phyloP scores from a whole-genome alignment of 352 stramenopile genomes.

The Thalassiosira livingstoniorum region DNA sequence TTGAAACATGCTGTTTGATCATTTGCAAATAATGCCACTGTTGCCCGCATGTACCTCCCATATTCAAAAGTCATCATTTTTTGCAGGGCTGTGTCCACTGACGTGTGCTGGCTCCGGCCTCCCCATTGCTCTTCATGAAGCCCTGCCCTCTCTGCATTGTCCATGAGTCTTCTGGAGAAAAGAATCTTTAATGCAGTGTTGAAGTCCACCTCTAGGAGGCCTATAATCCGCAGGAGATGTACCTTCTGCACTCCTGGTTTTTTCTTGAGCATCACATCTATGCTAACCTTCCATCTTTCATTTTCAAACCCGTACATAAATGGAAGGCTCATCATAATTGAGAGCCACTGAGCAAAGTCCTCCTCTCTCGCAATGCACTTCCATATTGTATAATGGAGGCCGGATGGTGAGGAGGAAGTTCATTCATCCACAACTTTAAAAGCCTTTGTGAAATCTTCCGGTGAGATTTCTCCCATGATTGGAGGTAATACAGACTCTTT shows the following conservation, averaged over 20 bases:
- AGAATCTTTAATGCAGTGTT: too few relatives aligned
- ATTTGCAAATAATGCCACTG: constrained; percentile 12
- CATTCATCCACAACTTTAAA: background rate
- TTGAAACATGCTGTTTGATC: constrained; percentile 5
- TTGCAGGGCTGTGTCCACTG: background rate
- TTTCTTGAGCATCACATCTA: background rate
- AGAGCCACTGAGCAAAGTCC: background rate
- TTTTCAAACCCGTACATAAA: constrained; percentile 5
- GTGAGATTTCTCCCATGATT: background rate
- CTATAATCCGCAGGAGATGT: constrained; percentile 4
- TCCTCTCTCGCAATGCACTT: background rate
- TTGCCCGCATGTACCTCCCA: constrained; percentile 23
- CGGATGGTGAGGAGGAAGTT: constrained; percentile 2
- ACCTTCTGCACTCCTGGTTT: background rate
- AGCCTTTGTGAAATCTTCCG: background rate
- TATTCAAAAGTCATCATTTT: constrained; percentile 22
- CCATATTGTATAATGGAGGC: background rate
- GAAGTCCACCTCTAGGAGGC: background rate
- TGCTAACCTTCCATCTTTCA: background rate
- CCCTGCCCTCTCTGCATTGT: background rate
- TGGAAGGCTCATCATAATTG: background rate
- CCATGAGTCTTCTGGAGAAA: background rate
- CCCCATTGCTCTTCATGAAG: constrained; percentile 3
- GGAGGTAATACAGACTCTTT: background rate
- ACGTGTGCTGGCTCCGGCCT: background rate